Conservation (phyloP, 768 basidiomycete species). For the Lyophyllum semitale region DNA sequence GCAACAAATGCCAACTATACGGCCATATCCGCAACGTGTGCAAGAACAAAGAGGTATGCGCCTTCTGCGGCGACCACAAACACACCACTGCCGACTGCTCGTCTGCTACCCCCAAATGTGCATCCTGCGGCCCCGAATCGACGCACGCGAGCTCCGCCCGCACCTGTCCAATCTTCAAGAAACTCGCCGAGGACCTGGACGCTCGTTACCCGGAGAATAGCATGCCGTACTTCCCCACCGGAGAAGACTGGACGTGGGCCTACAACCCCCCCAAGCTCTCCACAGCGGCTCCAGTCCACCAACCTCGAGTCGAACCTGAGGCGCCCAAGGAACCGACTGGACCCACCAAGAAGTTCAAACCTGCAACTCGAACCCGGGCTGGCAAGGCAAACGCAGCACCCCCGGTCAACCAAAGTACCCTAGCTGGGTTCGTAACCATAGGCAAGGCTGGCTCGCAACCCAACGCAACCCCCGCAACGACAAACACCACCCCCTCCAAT, state of each 20-base stretch:
- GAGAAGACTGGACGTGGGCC: not conserved
- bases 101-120: not conserved
- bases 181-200: not conserved
- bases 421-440: no score
- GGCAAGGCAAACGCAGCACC: no score
- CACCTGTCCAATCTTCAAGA: conserved; percentile 1
- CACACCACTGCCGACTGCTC: not conserved
- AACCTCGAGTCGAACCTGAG: no score
- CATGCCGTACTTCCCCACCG: conserved; percentile 10
- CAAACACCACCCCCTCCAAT: conserved; percentile 27
- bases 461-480: conserved; percentile 5
- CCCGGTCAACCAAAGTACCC: no score
- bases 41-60: not conserved
- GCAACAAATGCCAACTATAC: conserved; percentile 5
- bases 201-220: conserved; percentile 3
- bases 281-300: no score
- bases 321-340: no score
- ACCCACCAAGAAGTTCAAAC: no score
- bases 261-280: not conserved
- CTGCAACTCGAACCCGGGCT: not conserved
- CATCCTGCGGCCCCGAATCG: conserved; percentile 5
- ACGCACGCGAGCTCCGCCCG: not conserved
- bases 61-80: not conserved
- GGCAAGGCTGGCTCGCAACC: not conserved
- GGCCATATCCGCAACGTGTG: not conserved